Base-by-base conservation (phyloP, 257 asterid genomes). In the Capsicum pubescens region DNA sequence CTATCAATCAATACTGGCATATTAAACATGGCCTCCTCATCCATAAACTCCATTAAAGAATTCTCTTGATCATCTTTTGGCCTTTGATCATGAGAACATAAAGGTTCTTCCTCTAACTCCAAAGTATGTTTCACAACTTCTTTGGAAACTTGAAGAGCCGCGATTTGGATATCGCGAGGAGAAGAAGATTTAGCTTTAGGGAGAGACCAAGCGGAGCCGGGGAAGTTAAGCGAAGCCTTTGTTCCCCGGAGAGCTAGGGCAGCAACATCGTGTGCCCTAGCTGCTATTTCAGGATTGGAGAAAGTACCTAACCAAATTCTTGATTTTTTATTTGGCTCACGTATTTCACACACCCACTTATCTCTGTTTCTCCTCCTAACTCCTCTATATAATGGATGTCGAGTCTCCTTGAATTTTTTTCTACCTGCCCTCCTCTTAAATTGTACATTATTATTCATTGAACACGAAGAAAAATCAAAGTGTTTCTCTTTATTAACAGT, bases 21-120 rank as follows among this genome's bases (percentile, higher is more conserved):
- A 89, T 94, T 93, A 83, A 91, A 93, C 83, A 92, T 46, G 11
- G 83, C 97, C 82, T 94, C 98, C 82, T 94, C 98, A 72, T 94
- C 98, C 72, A 86, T 16, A 36, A 91, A 88, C 71, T 69, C 14
- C 64, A 56, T 7, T 9, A 1, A 17, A 21, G 5, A 9, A 8
- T 76, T 85, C 55, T 17, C 58, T 7, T 66, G 9, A 16, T 16
- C 35, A 6, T 54, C 5, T 39, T 78, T 56, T 69, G 60, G 57
- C 21, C 12, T 21, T 63, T 59, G 50, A n/a, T 26, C 26, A 26
- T 54, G 36, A 32, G 19, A 12, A 32, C 84, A 2, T 12, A 60
- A 17, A 15, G 50, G 8, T 6, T 13, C 42, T 6, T 9, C 39
- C 4, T 36, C 42, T 36, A 36, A 36, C 42, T 36, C 42, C 42